phyloP scores from a whole-genome alignment of 352 stramenopile species.

The Globisporangium cylindrosporum region DNA sequence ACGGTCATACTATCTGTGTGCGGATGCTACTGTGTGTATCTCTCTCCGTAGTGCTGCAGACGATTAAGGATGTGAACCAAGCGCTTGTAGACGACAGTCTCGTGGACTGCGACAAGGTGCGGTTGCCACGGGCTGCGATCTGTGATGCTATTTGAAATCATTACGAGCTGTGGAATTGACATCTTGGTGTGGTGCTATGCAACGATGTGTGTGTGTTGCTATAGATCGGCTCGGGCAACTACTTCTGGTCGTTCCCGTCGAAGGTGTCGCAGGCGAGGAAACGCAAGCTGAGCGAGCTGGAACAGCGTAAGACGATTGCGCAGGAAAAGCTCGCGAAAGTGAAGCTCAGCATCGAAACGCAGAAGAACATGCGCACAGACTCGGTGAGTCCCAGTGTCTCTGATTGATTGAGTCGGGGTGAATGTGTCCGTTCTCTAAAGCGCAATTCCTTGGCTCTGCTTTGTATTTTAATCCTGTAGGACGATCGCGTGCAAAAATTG shows the following conservation, averaged over 20 bases:
- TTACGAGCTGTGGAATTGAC: no score
- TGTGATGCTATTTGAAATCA: no score
- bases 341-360: constrained; percentile 43
- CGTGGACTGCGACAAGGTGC: constrained; percentile 81
- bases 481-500: constrained; percentile 63
- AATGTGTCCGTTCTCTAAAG: no score
- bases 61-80: constrained; percentile 87
- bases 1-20: neutral
- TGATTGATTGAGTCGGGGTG: no score
- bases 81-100: constrained; percentile 78
- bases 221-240: constrained; percentile 79
- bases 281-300: constrained; percentile 64
- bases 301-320: constrained; percentile 41
- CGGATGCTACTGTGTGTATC: neutral
- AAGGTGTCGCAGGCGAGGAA: constrained; percentile 80
- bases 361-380: constrained; percentile 47
- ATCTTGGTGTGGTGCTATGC: no score
- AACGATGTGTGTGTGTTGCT: neutral
- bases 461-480: constrained; percentile 20
- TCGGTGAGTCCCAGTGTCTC: constrained; percentile 31
- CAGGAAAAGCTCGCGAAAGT: constrained; percentile 48
- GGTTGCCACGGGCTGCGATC: neutral
- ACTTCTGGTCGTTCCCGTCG: constrained; percentile 88
- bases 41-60: constrained; percentile 65
- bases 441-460: neutral